Evolutionary conservation across 1,139 yeast genomes (phyloP), one percentile per base, ranked within the genome.

Genomic region (Debaryomycetaceae sp.): DNA sequence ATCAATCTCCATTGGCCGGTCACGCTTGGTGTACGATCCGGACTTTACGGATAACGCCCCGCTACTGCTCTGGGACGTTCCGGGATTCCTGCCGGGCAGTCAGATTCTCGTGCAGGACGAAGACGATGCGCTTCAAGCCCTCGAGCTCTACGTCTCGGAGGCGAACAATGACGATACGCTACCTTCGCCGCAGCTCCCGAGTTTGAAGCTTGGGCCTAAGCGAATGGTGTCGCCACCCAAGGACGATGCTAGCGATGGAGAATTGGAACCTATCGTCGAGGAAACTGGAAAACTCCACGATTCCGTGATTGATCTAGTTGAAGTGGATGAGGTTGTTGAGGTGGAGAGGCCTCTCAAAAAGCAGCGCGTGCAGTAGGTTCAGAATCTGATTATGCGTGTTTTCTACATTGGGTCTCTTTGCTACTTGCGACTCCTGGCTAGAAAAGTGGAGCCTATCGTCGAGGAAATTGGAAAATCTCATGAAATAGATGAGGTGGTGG

Each of bases 31-130:
- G 8, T 85, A 83, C 44, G 98, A 92, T 52, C 66, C 66, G 29
- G 99, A 92, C 45, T 85, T 83, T 51, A 95, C 85, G 30, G 97
- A 87, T 45, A 78, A 87, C 44, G 43, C 66, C 7, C 61, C 58
- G 1, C 62, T 58, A 25, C 51, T 63, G 1, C 53, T 90, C 15
- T 35, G 40, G 0, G 72, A 71, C 2, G 52, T 90, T 15, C 40
- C 41, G 2, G 80, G 78, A 4, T 57, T 87, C 20, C 44, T 42
- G 6, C 58, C 62, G 27, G 90, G 87, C 4, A 68, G 74, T 15
- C 60, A 76, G 20, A 30, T 90, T 11, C 67, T 81, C 2, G 64
- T 90, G 11, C 75, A 79, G 33, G 98, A 90, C 51, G 95, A 85
- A 28, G 73, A 69, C 22, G 92, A 79, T 34, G 67, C 60, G 26